Evolutionary conservation across 192 early-diverging fungal genomes (phyloP), one percentile per base, ranked within the genome.

Genomic region (Spinellus fusiger): DNA sequence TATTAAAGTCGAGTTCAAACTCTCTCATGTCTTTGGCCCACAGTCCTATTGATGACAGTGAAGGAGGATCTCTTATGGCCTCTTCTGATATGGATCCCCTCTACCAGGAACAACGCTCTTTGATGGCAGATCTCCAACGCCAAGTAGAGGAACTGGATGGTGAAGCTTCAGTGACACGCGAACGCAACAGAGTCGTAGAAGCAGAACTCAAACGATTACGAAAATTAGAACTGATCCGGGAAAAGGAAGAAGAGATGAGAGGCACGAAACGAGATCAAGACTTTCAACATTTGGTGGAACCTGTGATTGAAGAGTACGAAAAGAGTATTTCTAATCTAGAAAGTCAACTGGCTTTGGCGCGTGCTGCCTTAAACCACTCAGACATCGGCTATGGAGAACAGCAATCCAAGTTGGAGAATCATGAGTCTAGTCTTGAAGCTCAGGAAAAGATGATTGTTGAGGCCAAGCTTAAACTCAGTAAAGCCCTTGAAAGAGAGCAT

Each of bases 231-330:
- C 35, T 48, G 5, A 28, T 66, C 18, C 58, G 58, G 8, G 27
- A 60, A 32, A 25, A 29, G 29, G 29, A 59, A 56, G 58, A 65
- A 13, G 56, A 71, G 18, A 31, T 71, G 54, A 32, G 71, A 23
- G 26, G 26, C 5, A 9, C 22, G 0, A 16, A 10, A 63, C 29
- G 70, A 31, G 56, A 73, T 18, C 46, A 46, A 20, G 68, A 65
- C 47, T 74, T 74, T 35, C 56, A 82, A 61, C 40, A 84, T 61
- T 56, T 84, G 62, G 80, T 89, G 50, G 73, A 81, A 66, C 77
- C 86, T 26, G 81, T 90, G 0, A 80, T 90, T 66, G 81, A 86
- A 50, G 88, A 88, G 58, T 87, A 88, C 64, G 84, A 87, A 65
- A 80, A 79, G 44, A 80, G 77, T 55, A 79, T 90, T 37, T 77